phyloP scores from a whole-genome alignment of 2,329 filamentous ascomycete species.

The Orbilia blumenaviensis region DNA sequence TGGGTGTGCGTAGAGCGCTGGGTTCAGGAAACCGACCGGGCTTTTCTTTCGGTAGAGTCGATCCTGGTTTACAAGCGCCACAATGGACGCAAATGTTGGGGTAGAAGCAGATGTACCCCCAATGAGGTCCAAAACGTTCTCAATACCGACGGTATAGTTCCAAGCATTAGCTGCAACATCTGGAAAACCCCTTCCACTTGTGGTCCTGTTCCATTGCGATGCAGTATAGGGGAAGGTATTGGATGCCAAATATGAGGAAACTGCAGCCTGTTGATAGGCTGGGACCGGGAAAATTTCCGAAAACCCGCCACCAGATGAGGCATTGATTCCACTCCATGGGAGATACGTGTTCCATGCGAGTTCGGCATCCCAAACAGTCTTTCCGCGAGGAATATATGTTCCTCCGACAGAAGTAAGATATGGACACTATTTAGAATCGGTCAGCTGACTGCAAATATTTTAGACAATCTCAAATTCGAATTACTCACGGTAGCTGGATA shows the following conservation, averaged over 20 bases:
- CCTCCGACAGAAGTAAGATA: slow-evolving; percentile 75
- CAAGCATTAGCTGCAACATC: slow-evolving; percentile 68
- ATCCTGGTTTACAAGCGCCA: slow-evolving; percentile 63
- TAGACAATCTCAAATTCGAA: neutral
- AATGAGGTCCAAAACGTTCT: slow-evolving; percentile 58
- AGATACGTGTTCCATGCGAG: slow-evolving; percentile 59
- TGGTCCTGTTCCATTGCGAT: slow-evolving; percentile 65
- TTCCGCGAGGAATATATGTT: slow-evolving; percentile 59
- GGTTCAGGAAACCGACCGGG: slow-evolving; percentile 44
- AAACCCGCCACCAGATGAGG: slow-evolving; percentile 65
- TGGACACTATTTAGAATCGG: slow-evolving; percentile 69
- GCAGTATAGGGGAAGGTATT: slow-evolving; percentile 57
- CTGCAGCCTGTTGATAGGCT: slow-evolving; percentile 63
- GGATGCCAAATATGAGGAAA: slow-evolving; percentile 63
- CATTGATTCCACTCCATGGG: slow-evolving; percentile 61
- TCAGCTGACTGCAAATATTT: slow-evolving; percentile 64
- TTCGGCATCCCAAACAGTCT: slow-evolving; percentile 64
- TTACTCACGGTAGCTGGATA: slow-evolving; percentile 66
- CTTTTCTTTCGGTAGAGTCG: slow-evolving; percentile 55
- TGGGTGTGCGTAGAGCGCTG: slow-evolving; percentile 54
- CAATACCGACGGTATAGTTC: slow-evolving; percentile 60
- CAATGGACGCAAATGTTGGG: slow-evolving; percentile 61
- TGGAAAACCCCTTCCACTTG: slow-evolving; percentile 66
- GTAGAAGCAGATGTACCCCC: slow-evolving; percentile 65
- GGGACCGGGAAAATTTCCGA: slow-evolving; percentile 66